These are phyloP conservation scores for Hemileccinum rubropunctum DNA, from an alignment of 768 basidiomycete species.

Conservation along the genomic window DNA sequence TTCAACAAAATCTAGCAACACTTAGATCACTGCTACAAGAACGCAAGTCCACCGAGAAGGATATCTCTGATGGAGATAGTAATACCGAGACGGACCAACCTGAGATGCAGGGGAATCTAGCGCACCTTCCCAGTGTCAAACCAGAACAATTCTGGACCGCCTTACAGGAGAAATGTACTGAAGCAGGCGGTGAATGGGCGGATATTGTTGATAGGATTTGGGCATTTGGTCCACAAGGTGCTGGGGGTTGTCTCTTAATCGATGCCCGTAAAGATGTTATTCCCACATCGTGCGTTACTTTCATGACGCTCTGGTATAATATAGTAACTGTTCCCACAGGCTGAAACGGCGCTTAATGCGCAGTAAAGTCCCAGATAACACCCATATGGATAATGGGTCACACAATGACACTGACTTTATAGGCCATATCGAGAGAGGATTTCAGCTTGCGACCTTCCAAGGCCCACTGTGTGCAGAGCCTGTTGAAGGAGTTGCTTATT, in stretches of 20 bases:
- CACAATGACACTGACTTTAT: constrained; percentile 60
- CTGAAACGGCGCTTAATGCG: constrained; percentile 49
- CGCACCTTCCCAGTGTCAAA: constrained; percentile 59
- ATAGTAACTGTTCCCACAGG: constrained; percentile 33
- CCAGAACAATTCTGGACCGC: constrained; percentile 80
- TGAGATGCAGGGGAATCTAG: constrained; percentile 54
- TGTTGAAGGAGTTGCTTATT: constrained; percentile 88
- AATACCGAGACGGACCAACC: constrained; percentile 36
- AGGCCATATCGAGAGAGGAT: constrained; percentile 84
- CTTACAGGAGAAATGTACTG: constrained; percentile 59
- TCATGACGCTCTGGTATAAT: constrained; percentile 5
- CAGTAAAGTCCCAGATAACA: constrained; percentile 31
- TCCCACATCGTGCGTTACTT: constrained; percentile 53
- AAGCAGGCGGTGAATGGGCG: constrained; percentile 77
- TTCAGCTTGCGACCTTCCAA: constrained; percentile 92
- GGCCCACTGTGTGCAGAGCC: constrained; percentile 96
- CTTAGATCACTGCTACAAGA: constrained; percentile 60
- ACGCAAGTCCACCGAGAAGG: constrained; percentile 41
- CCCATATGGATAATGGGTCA: constrained; percentile 32
- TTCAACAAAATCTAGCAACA: constrained; percentile 66
- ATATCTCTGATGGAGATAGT: constrained; percentile 10
- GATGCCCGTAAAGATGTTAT: constrained; percentile 56
- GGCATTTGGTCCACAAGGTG: constrained; percentile 88
- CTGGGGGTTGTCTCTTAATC: constrained; percentile 84
- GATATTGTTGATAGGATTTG: constrained; percentile 70